These are phyloP conservation scores for Fraxinus anomala DNA, from an alignment of 257 asterid species.

Conservation along the genomic window DNA sequence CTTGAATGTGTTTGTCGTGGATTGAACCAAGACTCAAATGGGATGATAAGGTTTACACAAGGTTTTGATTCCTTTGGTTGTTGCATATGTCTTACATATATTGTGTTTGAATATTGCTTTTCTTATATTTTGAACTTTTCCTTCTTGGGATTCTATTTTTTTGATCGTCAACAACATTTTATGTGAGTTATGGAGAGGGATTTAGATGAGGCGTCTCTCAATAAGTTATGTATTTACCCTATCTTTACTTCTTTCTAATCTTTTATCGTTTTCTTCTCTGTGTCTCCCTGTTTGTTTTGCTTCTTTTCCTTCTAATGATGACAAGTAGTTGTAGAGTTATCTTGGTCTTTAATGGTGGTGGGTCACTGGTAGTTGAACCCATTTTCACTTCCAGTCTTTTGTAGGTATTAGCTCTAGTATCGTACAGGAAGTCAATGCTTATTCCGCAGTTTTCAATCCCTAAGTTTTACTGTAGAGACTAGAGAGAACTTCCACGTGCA, in stretches of 20 bases:
- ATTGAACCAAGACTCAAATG: not conserved
- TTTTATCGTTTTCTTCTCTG: not conserved
- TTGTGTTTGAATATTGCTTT: not conserved
- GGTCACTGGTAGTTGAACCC: not conserved
- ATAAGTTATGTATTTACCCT: not conserved
- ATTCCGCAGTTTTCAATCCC: not conserved
- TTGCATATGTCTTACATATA: not conserved
- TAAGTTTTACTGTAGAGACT: not conserved
- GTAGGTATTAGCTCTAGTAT: not conserved
- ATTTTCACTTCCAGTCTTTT: not conserved
- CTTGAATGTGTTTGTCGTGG: not conserved
- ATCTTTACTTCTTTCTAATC: not conserved
- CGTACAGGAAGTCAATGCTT: not conserved
- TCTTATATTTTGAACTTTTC: not conserved
- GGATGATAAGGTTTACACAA: not conserved
- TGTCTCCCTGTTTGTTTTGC: not conserved
- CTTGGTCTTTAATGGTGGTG: not conserved
- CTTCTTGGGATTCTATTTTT: not conserved
- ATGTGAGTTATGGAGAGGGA: not conserved
- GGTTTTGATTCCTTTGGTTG: not conserved
- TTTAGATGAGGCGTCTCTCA: not conserved
- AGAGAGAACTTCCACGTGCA: not conserved
- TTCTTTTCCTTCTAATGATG: not conserved
- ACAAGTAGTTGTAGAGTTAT: not conserved
- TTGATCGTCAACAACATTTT: not conserved